Evolutionary conservation across 2,329 filamentous ascomycete species (phyloP).

Genomic region (Hymenoscyphus salicellus): DNA sequence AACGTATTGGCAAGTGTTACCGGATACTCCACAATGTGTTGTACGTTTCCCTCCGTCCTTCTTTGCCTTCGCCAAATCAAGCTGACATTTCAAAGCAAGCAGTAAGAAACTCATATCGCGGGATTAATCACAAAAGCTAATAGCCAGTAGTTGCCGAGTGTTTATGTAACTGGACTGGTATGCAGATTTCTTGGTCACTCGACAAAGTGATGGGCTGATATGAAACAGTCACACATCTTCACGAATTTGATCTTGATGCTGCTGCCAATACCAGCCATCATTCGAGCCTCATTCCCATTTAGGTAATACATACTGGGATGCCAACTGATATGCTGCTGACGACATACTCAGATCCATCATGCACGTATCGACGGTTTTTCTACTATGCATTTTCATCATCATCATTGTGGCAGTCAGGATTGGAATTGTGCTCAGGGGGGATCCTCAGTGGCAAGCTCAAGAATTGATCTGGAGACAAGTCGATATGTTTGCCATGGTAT

Average conservation of each 20-base stretch:
- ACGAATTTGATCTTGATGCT: slow-evolving; percentile 10
- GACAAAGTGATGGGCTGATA: neutral
- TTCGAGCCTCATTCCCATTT: slow-evolving; percentile 3
- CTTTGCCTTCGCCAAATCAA: neutral
- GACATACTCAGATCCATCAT: neutral
- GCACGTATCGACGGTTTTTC: slow-evolving; percentile 2
- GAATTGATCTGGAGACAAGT: slow-evolving; percentile 26
- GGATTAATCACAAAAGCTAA: neutral
- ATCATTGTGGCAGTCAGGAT: slow-evolving; percentile 6
- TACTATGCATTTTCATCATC: neutral
- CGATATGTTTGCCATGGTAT: slow-evolving; percentile 27
- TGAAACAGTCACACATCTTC: slow-evolving; percentile 5
- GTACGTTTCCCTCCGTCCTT: slow-evolving; percentile 12
- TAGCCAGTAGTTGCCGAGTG: neutral
- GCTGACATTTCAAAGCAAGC: slow-evolving; percentile 21
- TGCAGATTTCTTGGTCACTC: neutral
- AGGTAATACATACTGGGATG: neutral
- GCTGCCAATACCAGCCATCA: slow-evolving; percentile 7
- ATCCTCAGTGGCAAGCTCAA: slow-evolving; percentile 14
- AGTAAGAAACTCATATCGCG: slow-evolving; percentile 11
- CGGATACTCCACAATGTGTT: slow-evolving; percentile 20
- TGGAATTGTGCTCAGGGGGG: slow-evolving; percentile 9
- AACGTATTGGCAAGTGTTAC: slow-evolving; percentile 24
- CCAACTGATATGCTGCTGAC: neutral
- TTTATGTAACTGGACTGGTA: neutral